Evolutionary conservation across 106 monocot genomes (phyloP), one percentile per base, ranked within the genome.

Genomic region (Allium fistulosum): DNA sequence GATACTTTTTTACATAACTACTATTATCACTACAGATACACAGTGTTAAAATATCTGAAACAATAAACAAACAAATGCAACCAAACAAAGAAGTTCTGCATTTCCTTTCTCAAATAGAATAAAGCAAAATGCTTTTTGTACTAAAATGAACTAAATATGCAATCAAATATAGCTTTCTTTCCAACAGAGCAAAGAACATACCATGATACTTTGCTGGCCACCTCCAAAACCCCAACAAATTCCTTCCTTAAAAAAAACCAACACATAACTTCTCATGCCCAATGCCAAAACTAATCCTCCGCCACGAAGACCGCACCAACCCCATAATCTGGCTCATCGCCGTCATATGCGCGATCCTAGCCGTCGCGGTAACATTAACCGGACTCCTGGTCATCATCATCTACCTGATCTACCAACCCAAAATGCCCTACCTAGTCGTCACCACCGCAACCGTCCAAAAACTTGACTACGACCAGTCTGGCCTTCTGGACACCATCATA

Each of bases 401-500:
- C 73, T 91, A 86, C 79, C 48, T 84, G 58, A 77, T 82, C 69
- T 84, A 86, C 77, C 81, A 82, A 61, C 96, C 96, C 22, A 81
- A 68, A 71, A 57, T 79, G 50, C 91, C 96, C 13, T 83, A 73
- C 83, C 18, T 96, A 37, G 51, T 55, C 9, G 71, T 91, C 15
- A 18, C 72, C 0, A 17, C 28, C 17, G 86, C 91, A 14, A 75
- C 68, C 53, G 78, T 96, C n/a, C 53, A 76, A 74, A 64, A 15
- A 11, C 80, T 96, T 0, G 61, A 65, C 48, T 92, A 92, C 57
- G 91, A 92, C 76, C 85, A 82, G 56, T 53, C 48, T 0, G 91
- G 96, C 45, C 52, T 65, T 11, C 84, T 92, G 13, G 81, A 26
- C 68, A 64, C 73, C 22, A 62, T 61, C 57, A 65, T 96, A 49